A percentile compares a stretch with the other conserved stretches of the same genome.
These are phyloP conservation scores for Macrolepiota albuminosa DNA, from an alignment of 768 basidiomycete species.

Conservation along the genomic window DNA sequence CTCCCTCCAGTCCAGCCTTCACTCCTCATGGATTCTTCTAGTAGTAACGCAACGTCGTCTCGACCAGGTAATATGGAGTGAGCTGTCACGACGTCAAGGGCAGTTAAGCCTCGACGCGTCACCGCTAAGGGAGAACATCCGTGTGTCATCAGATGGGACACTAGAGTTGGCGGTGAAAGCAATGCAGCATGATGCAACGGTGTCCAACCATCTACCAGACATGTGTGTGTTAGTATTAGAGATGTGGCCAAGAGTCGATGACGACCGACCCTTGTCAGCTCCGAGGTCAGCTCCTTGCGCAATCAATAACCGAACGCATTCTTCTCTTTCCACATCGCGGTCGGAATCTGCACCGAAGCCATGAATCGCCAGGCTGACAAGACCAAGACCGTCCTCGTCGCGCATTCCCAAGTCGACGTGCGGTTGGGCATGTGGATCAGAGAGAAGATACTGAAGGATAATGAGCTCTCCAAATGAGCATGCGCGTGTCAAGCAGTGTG, in stretches of 20 bases:
- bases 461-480: constrained; percentile 75
- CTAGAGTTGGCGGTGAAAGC: constrained; percentile 82
- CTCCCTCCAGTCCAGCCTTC: constrained; percentile 78
- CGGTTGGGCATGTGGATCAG: constrained; percentile 60
- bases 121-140: constrained; percentile 79
- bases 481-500: constrained; percentile 70
- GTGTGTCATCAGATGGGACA: constrained; percentile 90
- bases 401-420: constrained; percentile 62
- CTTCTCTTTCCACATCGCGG: constrained; percentile 85
- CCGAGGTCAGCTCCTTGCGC: constrained; percentile 70
- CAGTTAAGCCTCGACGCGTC: constrained; percentile 76
- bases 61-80: constrained; percentile 78
- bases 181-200: constrained; percentile 90
- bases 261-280: constrained; percentile 57
- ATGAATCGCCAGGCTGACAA: constrained; percentile 73
- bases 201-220: constrained; percentile 81
- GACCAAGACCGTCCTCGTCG: constrained; percentile 84
- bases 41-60: constrained; percentile 78
- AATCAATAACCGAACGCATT: constrained; percentile 77
- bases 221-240: neutral
- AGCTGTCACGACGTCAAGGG: constrained; percentile 86
- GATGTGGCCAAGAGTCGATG: constrained; percentile 17
- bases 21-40: constrained; percentile 85
- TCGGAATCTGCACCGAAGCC: constrained; percentile 81
- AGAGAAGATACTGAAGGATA: constrained; percentile 67